Conservation (phyloP, 1,284 basidiomycete species). For the Apiotrichum porosum region DNA sequence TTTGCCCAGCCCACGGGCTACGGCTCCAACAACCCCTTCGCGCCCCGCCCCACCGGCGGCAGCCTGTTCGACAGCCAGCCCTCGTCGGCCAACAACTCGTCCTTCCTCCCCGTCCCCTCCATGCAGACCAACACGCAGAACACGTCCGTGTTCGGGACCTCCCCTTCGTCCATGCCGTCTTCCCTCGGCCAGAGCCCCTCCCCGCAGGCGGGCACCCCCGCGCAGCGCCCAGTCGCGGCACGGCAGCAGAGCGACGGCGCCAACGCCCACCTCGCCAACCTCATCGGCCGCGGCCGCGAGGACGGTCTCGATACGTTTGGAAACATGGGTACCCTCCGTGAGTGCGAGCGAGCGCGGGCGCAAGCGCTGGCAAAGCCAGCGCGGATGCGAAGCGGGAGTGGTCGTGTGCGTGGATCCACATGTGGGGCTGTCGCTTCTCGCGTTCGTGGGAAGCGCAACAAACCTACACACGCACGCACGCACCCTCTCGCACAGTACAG, state of each 20-base stretch:
- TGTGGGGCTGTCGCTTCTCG: not conserved
- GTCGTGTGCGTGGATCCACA: not conserved
- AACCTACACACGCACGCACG: too few relatives aligned
- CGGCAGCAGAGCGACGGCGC: slow-evolving; percentile 57
- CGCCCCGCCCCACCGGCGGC: slow-evolving; percentile 46
- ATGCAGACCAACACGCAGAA: slow-evolving; percentile 8
- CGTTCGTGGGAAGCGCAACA: too few relatives aligned
- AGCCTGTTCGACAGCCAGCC: slow-evolving; percentile 23
- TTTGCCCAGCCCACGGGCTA: slow-evolving; percentile 57
- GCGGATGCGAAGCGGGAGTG: too few relatives aligned
- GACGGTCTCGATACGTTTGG: slow-evolving; percentile 93
- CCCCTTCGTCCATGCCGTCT: slow-evolving; percentile 4
- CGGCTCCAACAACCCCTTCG: slow-evolving; percentile 94
- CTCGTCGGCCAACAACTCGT: slow-evolving; percentile 1
- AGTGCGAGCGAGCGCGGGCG: slow-evolving; percentile 46
- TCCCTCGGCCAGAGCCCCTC: slow-evolving; percentile 19
- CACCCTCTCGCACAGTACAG: too few relatives aligned
- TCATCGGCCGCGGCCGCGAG: slow-evolving; percentile 72
- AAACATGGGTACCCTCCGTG: slow-evolving; percentile 71
- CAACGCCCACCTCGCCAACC: slow-evolving; percentile 67
- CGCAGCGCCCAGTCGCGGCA: too few relatives aligned
- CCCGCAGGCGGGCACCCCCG: slow-evolving; percentile 26
- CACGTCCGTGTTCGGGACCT: not conserved
- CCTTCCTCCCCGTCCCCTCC: slow-evolving; percentile 32
- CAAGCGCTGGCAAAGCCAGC: too few relatives aligned